These are phyloP conservation scores for Penicillium occitanis DNA, from an alignment of 2,329 filamentous ascomycete species.

Conservation along the genomic window DNA sequence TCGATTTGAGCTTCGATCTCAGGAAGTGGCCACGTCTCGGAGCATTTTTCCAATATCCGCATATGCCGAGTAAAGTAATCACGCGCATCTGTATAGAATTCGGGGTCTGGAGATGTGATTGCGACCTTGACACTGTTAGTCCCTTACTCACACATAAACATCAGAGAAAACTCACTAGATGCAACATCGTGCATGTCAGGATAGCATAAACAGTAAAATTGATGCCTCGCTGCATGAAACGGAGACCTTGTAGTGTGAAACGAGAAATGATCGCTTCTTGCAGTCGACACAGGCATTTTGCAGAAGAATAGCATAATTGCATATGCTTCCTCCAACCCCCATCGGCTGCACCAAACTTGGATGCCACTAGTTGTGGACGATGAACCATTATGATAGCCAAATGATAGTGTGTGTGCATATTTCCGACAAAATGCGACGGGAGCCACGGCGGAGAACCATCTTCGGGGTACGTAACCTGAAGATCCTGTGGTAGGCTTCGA, in stretches of 20 bases:
- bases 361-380: conserved; percentile 76
- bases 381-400: conserved; percentile 83
- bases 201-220: conserved; percentile 95
- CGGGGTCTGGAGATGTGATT: conserved; percentile 87
- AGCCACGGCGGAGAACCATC: conserved; percentile 82
- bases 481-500: conserved; percentile 71
- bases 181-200: conserved; percentile 86
- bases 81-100: conserved; percentile 78
- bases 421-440: conserved; percentile 81
- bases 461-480: conserved; percentile 72
- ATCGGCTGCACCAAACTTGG: conserved; percentile 68
- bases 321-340: conserved; percentile 86
- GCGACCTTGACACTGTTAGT: conserved; percentile 63
- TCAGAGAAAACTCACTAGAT: conserved; percentile 67
- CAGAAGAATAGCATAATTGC: conserved; percentile 78
- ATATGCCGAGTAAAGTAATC: conserved; percentile 92
- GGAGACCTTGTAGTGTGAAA: conserved; percentile 75
- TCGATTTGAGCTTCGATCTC: conserved; percentile 90
- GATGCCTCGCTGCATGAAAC: conserved; percentile 91
- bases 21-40: conserved; percentile 78
- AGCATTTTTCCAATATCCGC: conserved; percentile 85
- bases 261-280: conserved; percentile 78
- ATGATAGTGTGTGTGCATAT: conserved; percentile 86
- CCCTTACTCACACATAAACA: background rate
- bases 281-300: conserved; percentile 79